Evolutionary conservation across 495 filamentous ascomycete species (phyloP).

Genomic region (Penicillium waksmanii): DNA sequence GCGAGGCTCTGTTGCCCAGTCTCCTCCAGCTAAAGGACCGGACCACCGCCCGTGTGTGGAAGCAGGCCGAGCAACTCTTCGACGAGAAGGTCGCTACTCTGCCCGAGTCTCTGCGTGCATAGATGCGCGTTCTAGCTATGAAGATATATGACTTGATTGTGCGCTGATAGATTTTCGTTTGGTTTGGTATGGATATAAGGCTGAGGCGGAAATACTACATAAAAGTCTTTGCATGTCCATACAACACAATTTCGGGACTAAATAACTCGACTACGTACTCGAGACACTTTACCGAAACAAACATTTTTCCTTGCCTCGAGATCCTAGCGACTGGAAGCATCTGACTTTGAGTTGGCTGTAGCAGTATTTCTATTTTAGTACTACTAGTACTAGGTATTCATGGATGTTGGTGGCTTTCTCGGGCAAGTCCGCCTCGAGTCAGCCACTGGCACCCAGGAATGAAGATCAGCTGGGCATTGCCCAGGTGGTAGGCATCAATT

Average conservation of each 20-base stretch:
- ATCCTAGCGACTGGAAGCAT: too few relatives aligned
- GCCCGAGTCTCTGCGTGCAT: constrained; percentile 44
- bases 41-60: constrained; percentile 75
- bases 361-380: too few relatives aligned
- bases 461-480: too few relatives aligned
- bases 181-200: neutral
- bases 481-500: too few relatives aligned
- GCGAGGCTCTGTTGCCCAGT: constrained; percentile 74
- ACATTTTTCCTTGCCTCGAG: too few relatives aligned
- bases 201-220: constrained; percentile 8
- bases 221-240: constrained; percentile 25
- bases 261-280: neutral
- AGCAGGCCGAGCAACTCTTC: constrained; percentile 81
- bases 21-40: constrained; percentile 79
- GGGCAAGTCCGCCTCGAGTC: too few relatives aligned
- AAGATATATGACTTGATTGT: constrained; percentile 24
- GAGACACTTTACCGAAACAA: too few relatives aligned
- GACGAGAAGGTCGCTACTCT: constrained; percentile 80
- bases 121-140: constrained; percentile 11
- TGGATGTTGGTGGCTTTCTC: too few relatives aligned
- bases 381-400: too few relatives aligned
- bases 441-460: too few relatives aligned
- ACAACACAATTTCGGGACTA: neutral
- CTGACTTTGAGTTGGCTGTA: too few relatives aligned
- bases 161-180: constrained; percentile 24